A percentile compares a stretch with the other conserved stretches of the same genome.
phyloP scores from a whole-genome alignment of 2,329 filamentous ascomycete species.

The Diaporthe velutina region DNA sequence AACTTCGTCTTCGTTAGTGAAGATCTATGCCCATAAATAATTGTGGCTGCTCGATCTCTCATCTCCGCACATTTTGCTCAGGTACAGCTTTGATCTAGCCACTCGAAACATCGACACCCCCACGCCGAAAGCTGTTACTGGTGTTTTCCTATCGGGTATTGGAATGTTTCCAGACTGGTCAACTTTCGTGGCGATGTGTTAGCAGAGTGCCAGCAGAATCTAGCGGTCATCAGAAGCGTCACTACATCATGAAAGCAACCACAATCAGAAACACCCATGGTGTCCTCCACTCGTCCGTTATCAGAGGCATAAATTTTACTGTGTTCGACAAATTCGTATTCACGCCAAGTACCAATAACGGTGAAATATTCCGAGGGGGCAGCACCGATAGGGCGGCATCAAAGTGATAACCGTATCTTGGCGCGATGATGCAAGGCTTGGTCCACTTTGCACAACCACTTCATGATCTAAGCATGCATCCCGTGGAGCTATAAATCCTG shows the following conservation, averaged over 20 bases:
- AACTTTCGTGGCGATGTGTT: background rate
- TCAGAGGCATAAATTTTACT: background rate
- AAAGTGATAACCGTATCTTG: background rate
- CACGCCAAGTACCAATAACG: constrained; percentile 8
- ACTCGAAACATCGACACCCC: background rate
- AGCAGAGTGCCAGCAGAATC: background rate
- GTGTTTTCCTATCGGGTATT: background rate
- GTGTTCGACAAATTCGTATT: background rate
- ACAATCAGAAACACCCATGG: background rate
- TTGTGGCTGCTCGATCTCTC: background rate
- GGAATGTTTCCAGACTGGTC: background rate
- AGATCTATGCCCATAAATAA: background rate
- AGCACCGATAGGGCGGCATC: constrained; percentile 28
- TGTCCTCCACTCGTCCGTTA: background rate
- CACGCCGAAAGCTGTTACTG: background rate
- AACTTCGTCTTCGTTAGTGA: no score
- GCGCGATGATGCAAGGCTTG: constrained; percentile 34
- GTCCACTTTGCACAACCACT: constrained; percentile 32
- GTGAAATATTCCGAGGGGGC: constrained; percentile 2
- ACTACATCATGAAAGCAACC: background rate
- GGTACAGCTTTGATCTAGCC: background rate
- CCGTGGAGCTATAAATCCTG: constrained; percentile 15
- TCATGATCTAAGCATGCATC: constrained; percentile 27
- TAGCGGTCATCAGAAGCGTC: constrained; percentile 12
- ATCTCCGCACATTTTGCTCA: background rate